These are phyloP conservation scores for Dendrocalamus sinicus DNA, from an alignment of 176 grass and related monocot species.

Conservation along the genomic window DNA sequence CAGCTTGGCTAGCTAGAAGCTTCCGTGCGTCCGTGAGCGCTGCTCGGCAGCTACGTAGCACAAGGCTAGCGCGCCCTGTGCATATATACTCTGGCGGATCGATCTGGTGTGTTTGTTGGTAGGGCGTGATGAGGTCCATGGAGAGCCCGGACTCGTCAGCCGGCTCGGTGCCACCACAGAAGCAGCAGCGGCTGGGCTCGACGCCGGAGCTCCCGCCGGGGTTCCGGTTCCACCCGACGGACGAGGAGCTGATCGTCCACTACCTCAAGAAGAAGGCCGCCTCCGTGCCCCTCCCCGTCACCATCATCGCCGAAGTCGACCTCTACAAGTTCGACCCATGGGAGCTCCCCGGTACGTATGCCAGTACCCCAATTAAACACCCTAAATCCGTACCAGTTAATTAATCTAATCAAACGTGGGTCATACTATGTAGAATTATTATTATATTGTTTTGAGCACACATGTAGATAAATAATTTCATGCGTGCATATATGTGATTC, in stretches of 20 bases:
- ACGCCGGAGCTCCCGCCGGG: conserved; percentile 76
- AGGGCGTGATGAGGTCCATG: conserved; percentile 52
- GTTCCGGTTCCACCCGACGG: conserved; percentile 90
- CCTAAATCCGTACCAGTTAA: not conserved
- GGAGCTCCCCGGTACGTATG: conserved; percentile 80
- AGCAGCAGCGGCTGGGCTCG: conserved; percentile 46
- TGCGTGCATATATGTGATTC: not conserved
- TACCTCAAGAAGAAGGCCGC: conserved; percentile 92
- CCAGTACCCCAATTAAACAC: not conserved
- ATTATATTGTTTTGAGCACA: not conserved
- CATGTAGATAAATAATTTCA: not conserved
- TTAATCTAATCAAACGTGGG: not conserved
- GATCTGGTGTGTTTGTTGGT: not conserved
- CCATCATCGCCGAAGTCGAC: conserved; percentile 92
- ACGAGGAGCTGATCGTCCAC: conserved; percentile 95
- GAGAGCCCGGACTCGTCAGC: conserved; percentile 70
- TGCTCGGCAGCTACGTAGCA: conserved; percentile 13
- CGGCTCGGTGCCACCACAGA: conserved; percentile 55
- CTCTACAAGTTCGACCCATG: conserved; percentile 98
- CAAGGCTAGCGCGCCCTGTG: not conserved
- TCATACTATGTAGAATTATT: not conserved
- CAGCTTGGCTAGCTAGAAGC: conserved; percentile 13
- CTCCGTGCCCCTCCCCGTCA: conserved; percentile 68
- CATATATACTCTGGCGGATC: conserved; percentile 30
- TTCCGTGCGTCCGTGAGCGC: not conserved